Percentiles rank a stretch among this genome's conserved stretches.
These are phyloP conservation scores for Wilhelminamyces savonicus DNA, from an alignment of 805 yeast genomes.

Conservation along the genomic window DNA sequence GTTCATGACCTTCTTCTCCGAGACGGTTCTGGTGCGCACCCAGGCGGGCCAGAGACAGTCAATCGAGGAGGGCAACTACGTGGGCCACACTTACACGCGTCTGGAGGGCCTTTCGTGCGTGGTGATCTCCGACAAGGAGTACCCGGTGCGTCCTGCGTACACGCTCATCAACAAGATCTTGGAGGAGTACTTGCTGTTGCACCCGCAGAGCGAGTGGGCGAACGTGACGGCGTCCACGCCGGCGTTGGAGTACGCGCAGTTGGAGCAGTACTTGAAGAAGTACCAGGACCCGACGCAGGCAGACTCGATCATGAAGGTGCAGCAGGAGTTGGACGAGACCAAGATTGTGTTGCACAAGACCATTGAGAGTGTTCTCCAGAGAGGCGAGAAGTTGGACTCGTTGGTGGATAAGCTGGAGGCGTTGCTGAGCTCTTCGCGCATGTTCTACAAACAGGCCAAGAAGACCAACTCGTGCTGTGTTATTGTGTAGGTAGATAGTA, in stretches of 20 bases:
- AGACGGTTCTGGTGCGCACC: conserved; percentile 87
- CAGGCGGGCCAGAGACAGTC: conserved; percentile 86
- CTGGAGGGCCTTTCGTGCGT: conserved; percentile 91
- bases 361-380: conserved; percentile 85
- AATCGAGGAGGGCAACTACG: conserved; percentile 85
- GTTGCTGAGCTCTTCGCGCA: conserved; percentile 76
- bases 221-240: conserved; percentile 39
- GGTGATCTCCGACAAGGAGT: conserved; percentile 87
- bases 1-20: conserved; percentile 91
- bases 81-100: conserved; percentile 88
- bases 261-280: conserved; percentile 66
- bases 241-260: conserved; percentile 47
- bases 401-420: conserved; percentile 95
- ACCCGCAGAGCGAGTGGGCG: conserved; percentile 70
- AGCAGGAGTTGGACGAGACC: conserved; percentile 96
- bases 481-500: conserved; percentile 11
- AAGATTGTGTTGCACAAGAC: conserved; percentile 94
- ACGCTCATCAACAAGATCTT: conserved; percentile 83
- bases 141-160: conserved; percentile 95
- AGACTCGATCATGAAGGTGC: conserved; percentile 94
- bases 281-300: conserved; percentile 98
- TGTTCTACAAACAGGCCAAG: conserved; percentile 96
- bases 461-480: conserved; percentile 42
- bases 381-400: conserved; percentile 94
- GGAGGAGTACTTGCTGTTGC: conserved; percentile 83